Conservation (phyloP, 306 rosid species). For the Begonia masoniana region DNA sequence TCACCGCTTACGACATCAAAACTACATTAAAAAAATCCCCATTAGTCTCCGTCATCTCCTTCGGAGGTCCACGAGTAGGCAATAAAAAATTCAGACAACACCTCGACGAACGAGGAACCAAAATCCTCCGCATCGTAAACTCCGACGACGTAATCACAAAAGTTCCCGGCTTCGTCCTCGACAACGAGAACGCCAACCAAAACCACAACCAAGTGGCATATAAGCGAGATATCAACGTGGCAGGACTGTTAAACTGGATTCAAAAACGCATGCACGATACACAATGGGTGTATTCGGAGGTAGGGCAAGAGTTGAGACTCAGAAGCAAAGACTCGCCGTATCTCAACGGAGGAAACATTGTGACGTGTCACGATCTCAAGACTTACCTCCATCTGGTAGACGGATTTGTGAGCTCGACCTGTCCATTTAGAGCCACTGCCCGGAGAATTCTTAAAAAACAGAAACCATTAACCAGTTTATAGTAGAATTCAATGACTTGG, state of each 20-base stretch:
- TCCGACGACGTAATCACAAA: constrained; percentile 48
- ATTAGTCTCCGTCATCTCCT: constrained; percentile 52
- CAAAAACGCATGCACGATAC: constrained; percentile 35
- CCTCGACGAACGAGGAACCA: constrained; percentile 36
- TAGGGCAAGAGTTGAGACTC: constrained; percentile 55
- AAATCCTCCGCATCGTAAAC: constrained; percentile 53
- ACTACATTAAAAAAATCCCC: constrained; percentile 17
- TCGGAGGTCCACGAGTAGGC: constrained; percentile 77
- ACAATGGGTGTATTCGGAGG: constrained; percentile 56
- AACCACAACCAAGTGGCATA: neutral
- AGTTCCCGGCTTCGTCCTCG: constrained; percentile 47
- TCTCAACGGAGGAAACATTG: constrained; percentile 25
- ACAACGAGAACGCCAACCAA: neutral
- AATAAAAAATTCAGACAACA: constrained; percentile 32
- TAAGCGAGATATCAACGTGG: constrained; percentile 1
- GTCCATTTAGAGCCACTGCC: neutral
- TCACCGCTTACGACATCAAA: constrained; percentile 30
- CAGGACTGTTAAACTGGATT: constrained; percentile 28
- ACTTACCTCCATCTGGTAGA: constrained; percentile 62
- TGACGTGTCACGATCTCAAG: constrained; percentile 61
- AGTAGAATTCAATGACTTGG: neutral
- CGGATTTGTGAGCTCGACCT: constrained; percentile 38
- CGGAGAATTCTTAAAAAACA: neutral
- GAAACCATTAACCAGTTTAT: neutral
- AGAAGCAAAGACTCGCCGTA: constrained; percentile 55